Conservation (phyloP, 2,329 filamentous ascomycete genomes). For the Ambrosiella xylebori region DNA sequence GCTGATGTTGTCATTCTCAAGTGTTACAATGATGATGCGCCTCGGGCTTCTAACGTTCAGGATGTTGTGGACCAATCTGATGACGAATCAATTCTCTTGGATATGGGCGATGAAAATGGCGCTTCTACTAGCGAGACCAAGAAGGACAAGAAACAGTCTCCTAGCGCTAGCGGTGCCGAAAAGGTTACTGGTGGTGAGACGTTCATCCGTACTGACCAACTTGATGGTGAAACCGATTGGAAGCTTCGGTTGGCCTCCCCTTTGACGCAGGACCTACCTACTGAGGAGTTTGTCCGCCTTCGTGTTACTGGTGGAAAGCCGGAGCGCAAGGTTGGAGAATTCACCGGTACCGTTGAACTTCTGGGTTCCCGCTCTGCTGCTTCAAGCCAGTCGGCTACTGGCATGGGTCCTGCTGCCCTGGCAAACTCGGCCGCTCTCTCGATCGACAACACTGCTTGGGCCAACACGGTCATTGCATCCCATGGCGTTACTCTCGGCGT, state of each 20-base stretch:
- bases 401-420: slow-evolving; percentile 14
- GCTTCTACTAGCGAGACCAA: slow-evolving; percentile 16
- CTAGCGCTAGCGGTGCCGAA: slow-evolving; percentile 14
- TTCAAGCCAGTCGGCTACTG: slow-evolving; percentile 20
- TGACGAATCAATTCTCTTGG: slow-evolving; percentile 18
- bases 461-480: slow-evolving; percentile 90
- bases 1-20: slow-evolving; percentile 90
- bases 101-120: slow-evolving; percentile 17
- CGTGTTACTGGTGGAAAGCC: slow-evolving; percentile 73
- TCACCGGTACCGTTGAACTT: slow-evolving; percentile 74
- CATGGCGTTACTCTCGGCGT: slow-evolving; percentile 77
- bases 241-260: slow-evolving; percentile 80
- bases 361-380: slow-evolving; percentile 35
- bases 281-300: slow-evolving; percentile 52
- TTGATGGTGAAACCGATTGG: slow-evolving; percentile 98
- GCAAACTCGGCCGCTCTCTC: slow-evolving; percentile 54
- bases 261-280: slow-evolving; percentile 60
- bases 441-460: slow-evolving; percentile 98
- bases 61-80: slow-evolving; percentile 15
- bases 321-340: slow-evolving; percentile 87
- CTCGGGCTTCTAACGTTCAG: slow-evolving; percentile 30
- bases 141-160: slow-evolving; percentile 14
- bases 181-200: slow-evolving; percentile 56
- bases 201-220: slow-evolving; percentile 91
- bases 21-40: slow-evolving; percentile 32